Conservation (phyloP, 805 yeast species). For the Yarrowia sp. region DNA sequence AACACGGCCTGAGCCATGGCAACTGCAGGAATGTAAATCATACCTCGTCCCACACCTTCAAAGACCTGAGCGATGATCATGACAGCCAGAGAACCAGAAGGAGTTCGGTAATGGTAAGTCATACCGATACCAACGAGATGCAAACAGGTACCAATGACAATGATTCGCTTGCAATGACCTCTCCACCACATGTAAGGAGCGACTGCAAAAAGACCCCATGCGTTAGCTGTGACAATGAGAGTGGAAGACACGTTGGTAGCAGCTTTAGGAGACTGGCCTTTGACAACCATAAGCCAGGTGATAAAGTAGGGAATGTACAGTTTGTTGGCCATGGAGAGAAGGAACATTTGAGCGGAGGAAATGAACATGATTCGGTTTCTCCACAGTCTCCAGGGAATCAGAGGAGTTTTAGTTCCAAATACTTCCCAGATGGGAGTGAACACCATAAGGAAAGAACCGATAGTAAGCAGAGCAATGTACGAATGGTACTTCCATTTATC, state of each 20-base stretch:
- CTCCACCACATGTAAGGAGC: conserved; percentile 26
- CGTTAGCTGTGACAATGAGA: conserved; percentile 19
- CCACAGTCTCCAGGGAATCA: conserved; percentile 18
- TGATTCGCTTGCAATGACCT: conserved; percentile 19
- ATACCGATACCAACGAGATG: conserved; percentile 16
- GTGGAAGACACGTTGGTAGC: conserved; percentile 23
- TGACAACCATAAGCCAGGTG: conserved; percentile 22
- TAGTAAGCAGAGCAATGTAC: conserved; percentile 11
- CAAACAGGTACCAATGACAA: conserved; percentile 17
- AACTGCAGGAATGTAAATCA: conserved; percentile 24
- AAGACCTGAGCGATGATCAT: conserved; percentile 25
- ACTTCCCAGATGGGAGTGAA: conserved; percentile 24
- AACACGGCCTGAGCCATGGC: conserved; percentile 25
- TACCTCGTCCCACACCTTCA: conserved; percentile 24
- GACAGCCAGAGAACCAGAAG: conserved; percentile 1
- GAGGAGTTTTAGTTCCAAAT: conserved; percentile 5
- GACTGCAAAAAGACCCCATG: conserved; percentile 17
- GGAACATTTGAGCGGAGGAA: conserved; percentile 19
- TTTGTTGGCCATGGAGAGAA: conserved; percentile 22
- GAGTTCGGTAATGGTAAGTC: conserved; percentile 23
- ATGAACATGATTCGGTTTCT: conserved; percentile 17
- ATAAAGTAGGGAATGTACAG: conserved; percentile 19
- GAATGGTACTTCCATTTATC: conserved; percentile 25
- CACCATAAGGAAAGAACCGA: conserved; percentile 9
- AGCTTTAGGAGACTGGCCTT: conserved; percentile 18